Conservation (phyloP, 2,329 filamentous ascomycete species). For the Diaporthe nobilis region DNA sequence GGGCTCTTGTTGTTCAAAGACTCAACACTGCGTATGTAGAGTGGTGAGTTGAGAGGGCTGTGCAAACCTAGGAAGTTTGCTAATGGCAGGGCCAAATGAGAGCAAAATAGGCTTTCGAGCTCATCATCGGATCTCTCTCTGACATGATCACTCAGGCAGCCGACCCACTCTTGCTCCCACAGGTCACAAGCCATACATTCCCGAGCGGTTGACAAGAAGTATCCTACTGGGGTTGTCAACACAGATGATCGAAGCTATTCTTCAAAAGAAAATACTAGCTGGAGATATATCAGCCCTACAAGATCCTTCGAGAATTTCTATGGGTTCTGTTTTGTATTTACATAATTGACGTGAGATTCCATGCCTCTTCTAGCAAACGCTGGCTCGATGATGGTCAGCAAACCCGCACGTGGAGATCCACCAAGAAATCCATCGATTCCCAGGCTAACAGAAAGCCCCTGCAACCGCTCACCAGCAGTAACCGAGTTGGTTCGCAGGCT, state of each 20-base stretch:
- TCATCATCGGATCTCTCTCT: no score
- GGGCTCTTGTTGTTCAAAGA: no score
- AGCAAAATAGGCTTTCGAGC: no score
- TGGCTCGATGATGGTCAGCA: neutral
- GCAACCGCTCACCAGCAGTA: no score
- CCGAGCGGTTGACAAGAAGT: no score
- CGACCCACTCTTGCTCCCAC: no score
- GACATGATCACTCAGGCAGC: no score
- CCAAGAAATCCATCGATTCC: neutral
- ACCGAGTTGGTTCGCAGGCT: neutral
- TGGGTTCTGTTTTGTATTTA: neutral
- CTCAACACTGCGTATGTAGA: no score
- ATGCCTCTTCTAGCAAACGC: neutral
- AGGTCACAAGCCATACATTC: no score
- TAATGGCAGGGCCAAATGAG: no score
- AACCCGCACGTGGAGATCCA: neutral
- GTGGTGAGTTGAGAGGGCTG: no score
- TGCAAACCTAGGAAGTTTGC: no score
- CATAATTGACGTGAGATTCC: slow-evolving; percentile 7
- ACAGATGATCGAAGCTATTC: neutral
- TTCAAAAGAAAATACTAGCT: neutral
- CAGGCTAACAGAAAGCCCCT: neutral
- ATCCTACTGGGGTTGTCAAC: neutral
- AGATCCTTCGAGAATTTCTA: neutral
- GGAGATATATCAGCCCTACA: neutral